These are phyloP conservation scores for Leccinum variicolor DNA, from an alignment of 768 basidiomycete species.

Conservation along the genomic window DNA sequence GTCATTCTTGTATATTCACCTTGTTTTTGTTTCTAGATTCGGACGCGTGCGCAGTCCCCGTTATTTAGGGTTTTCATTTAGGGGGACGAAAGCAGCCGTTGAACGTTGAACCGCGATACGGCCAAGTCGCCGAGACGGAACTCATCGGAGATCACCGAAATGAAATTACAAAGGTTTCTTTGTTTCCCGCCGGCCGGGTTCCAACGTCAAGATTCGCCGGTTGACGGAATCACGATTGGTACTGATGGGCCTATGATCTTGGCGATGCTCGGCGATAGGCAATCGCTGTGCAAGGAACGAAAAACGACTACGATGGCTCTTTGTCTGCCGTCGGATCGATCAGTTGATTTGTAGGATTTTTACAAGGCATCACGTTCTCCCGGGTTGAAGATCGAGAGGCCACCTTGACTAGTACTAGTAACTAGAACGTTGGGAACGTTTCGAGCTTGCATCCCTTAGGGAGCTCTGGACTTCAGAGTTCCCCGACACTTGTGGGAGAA, in stretches of 20 bases:
- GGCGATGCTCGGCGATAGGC: slow-evolving; percentile 2
- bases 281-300: slow-evolving; percentile 11
- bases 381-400: no score
- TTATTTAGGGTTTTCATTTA: background rate
- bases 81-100: background rate
- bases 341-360: background rate
- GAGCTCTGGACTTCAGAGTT: no score
- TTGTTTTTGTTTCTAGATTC: no score
- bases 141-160: slow-evolving; percentile 19
- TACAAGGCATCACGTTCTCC: no score
- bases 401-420: no score
- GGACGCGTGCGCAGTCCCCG: no score
- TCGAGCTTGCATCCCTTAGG: background rate
- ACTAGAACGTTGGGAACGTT: background rate
- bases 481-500: no score
- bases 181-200: no score
- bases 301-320: background rate
- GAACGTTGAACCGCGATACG: background rate
- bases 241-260: no score
- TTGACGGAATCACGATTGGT: no score
- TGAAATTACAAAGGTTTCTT: slow-evolving; percentile 15
- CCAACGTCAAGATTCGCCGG: background rate
- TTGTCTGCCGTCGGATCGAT: background rate
- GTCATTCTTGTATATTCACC: no score
- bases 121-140: slow-evolving; percentile 5